Evolutionary conservation across 2,329 filamentous ascomycete genomes (phyloP).

Genomic region (Phialophora expanda): DNA sequence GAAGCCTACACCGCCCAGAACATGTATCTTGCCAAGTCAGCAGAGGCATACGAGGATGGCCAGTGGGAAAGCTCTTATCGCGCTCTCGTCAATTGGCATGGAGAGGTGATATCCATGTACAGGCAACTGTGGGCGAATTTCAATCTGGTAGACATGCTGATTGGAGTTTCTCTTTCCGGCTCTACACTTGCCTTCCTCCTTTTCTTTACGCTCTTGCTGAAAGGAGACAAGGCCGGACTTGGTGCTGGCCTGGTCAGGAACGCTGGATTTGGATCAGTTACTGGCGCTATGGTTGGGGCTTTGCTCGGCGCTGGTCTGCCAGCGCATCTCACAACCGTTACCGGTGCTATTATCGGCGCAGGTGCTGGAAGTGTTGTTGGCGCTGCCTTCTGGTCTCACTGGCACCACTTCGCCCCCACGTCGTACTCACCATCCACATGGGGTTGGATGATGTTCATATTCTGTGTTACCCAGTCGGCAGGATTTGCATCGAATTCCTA

Average conservation of each 20-base stretch:
- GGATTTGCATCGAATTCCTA: constrained; percentile 98
- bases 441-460: constrained; percentile 83
- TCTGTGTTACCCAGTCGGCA: constrained; percentile 84
- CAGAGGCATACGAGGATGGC: constrained; percentile 15
- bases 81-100: constrained; percentile 75
- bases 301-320: constrained; percentile 29
- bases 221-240: constrained; percentile 59
- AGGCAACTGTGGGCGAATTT: constrained; percentile 90
- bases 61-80: constrained; percentile 53
- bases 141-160: constrained; percentile 81
- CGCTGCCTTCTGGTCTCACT: constrained; percentile 38
- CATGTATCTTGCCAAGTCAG: constrained; percentile 39
- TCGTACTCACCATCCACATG: constrained; percentile 75
- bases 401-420: constrained; percentile 29
- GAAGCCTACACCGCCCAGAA: constrained; percentile 25
- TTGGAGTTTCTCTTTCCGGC: constrained; percentile 74
- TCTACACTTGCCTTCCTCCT: constrained; percentile 71
- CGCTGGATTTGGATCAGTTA: constrained; percentile 55
- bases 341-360: constrained; percentile 46
- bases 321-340: constrained; percentile 26
- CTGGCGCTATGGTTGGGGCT: constrained; percentile 48
- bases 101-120: constrained; percentile 77
- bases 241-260: constrained; percentile 59
- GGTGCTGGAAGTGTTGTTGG: constrained; percentile 55
- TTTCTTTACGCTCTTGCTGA: constrained; percentile 70